phyloP scores from a whole-genome alignment of 2,329 filamentous ascomycete species.

The Delphinella strobiligena region DNA sequence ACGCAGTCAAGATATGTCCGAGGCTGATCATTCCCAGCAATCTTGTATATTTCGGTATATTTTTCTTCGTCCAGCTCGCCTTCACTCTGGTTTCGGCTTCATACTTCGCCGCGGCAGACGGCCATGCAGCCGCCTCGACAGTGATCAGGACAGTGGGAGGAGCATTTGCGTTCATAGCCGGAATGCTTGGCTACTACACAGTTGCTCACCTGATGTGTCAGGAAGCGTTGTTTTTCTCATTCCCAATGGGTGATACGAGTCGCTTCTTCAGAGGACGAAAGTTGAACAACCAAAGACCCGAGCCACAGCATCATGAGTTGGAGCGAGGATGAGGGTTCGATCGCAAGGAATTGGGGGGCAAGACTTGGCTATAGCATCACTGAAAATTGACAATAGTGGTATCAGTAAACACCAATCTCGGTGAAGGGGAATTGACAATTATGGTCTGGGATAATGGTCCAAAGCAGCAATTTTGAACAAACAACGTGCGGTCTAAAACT shows the following conservation, averaged over 20 bases:
- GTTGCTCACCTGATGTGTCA: constrained; percentile 31
- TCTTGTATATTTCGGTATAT: constrained; percentile 37
- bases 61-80: constrained; percentile 34
- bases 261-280: constrained; percentile 24
- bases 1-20: constrained; percentile 2
- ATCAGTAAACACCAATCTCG: no score
- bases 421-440: no score
- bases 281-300: background rate
- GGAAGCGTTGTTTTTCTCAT: constrained; percentile 24
- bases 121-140: constrained; percentile 19
- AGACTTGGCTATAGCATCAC: no score
- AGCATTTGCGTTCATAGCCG: constrained; percentile 34
- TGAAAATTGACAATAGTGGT: no score
- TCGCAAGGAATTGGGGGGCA: background rate
- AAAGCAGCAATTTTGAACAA: no score
- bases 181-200: constrained; percentile 36
- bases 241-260: constrained; percentile 32
- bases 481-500: no score
- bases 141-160: constrained; percentile 34
- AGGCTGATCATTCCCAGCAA: constrained; percentile 19
- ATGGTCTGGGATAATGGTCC: no score
- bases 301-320: constrained; percentile 1
- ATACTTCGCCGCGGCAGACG: constrained; percentile 36
- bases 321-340: background rate
- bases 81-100: constrained; percentile 32